A percentile compares a stretch with the other conserved stretches of the same genome.
Conservation (phyloP, 148 eudicot genomes). For the Rhododendron kiyosumense region DNA sequence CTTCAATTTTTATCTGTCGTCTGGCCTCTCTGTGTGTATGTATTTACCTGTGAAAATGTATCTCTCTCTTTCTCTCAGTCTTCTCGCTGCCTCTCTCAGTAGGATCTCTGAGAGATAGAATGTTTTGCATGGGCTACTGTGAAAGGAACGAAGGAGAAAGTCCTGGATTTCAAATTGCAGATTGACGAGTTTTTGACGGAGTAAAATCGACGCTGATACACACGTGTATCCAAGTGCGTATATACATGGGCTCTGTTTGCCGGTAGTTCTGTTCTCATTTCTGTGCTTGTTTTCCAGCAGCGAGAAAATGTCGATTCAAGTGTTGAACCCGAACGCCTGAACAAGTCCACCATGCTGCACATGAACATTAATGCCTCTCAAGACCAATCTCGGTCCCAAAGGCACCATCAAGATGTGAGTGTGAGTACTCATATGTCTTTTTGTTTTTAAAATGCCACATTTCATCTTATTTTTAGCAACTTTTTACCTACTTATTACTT, state of each 20-base stretch:
- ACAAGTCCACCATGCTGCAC: constrained; percentile 91
- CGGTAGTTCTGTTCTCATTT: background rate
- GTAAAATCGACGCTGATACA: too few relatives aligned
- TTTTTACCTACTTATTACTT: background rate
- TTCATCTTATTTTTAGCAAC: background rate
- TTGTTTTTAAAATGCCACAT: background rate
- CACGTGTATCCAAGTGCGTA: background rate
- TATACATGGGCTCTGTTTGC: background rate
- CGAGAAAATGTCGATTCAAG: constrained; percentile 65
- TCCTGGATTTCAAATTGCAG: too few relatives aligned
- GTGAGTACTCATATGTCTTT: background rate
- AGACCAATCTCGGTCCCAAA: constrained; percentile 93
- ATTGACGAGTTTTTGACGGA: too few relatives aligned
- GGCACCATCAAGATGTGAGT: constrained; percentile 90
- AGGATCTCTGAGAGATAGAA: too few relatives aligned
- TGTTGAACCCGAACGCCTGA: constrained; percentile 91
- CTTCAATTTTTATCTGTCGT: too few relatives aligned
- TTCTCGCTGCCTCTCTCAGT: too few relatives aligned
- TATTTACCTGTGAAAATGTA: too few relatives aligned
- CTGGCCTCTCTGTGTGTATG: too few relatives aligned
- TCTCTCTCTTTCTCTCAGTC: too few relatives aligned
- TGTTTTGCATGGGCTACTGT: too few relatives aligned
- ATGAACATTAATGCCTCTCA: constrained; percentile 94
- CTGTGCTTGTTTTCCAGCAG: background rate
- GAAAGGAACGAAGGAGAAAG: too few relatives aligned